Percentiles rank a stretch among this genome's conserved stretches.
Conservation (phyloP, 495 filamentous ascomycete species). For the Hyaloscypha hepaticicola region DNA sequence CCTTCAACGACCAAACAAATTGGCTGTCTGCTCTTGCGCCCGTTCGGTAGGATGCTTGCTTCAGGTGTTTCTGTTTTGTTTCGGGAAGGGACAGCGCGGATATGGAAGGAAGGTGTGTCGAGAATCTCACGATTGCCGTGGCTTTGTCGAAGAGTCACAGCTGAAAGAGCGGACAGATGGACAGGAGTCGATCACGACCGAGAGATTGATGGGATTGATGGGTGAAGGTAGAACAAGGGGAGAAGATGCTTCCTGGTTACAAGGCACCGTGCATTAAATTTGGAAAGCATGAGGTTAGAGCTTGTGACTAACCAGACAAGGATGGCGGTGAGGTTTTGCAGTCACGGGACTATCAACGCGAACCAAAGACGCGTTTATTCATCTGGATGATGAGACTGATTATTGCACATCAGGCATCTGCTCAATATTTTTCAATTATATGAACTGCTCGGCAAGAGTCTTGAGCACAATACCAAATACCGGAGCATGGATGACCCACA, state of each 20-base stretch:
- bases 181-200: neutral
- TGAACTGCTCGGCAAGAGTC: too few relatives aligned
- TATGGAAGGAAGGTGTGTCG: conserved; percentile 8
- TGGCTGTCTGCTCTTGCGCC: conserved; percentile 15
- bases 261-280: neutral
- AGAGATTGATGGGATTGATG: neutral
- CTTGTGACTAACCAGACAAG: neutral
- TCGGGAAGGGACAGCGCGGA: conserved; percentile 21
- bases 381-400: neutral
- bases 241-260: neutral
- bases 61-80: conserved; percentile 28
- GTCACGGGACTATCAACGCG: neutral
- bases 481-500: conserved; percentile 17
- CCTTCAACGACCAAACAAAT: conserved; percentile 26
- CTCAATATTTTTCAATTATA: too few relatives aligned
- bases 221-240: neutral
- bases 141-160: conserved; percentile 6
- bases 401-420: too few relatives aligned
- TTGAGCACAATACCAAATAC: too few relatives aligned
- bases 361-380: neutral
- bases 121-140: neutral
- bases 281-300: neutral
- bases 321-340: neutral
- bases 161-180: neutral
- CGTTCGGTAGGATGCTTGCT: conserved; percentile 19